Evolutionary conservation across 192 early-diverging fungal species (phyloP).

Genomic region (Spizellomyces punctatus): DNA sequence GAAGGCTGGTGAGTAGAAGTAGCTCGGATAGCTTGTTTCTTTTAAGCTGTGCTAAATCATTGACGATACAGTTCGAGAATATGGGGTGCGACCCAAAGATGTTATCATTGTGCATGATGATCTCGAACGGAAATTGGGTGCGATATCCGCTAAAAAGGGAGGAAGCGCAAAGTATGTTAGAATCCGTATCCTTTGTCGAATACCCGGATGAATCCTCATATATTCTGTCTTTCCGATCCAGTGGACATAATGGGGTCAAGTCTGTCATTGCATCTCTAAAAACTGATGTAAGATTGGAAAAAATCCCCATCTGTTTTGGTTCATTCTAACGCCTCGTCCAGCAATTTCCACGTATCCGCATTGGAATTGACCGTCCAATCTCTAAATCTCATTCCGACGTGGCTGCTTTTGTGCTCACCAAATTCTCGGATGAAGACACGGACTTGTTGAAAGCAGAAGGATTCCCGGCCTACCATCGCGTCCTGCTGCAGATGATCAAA

Average conservation of each 20-base stretch:
- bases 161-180: constrained; percentile 60
- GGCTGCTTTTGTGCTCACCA: constrained; percentile 58
- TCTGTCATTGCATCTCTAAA: constrained; percentile 59
- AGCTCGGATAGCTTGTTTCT: not conserved
- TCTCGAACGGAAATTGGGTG: constrained; percentile 67
- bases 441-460: constrained; percentile 47
- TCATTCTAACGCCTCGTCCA: not conserved
- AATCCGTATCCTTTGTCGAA: too few species aligned
- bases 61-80: constrained; percentile 41
- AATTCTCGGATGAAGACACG: constrained; percentile 53
- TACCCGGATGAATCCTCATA: not conserved
- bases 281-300: constrained; percentile 38
- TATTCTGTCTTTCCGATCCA: not conserved
- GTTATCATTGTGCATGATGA: constrained; percentile 75
- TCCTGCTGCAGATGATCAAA: not conserved
- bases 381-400: constrained; percentile 47
- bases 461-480: constrained; percentile 22
- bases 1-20: constrained; percentile 56
- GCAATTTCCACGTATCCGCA: constrained; percentile 60
- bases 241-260: constrained; percentile 76
- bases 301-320: not conserved
- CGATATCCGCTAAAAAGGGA: constrained; percentile 56
- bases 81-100: constrained; percentile 45
- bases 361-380: constrained; percentile 71
- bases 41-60: not conserved